phyloP scores from a whole-genome alignment of 2,329 filamentous ascomycete species.

The Coccinonectria pachysandricola region DNA sequence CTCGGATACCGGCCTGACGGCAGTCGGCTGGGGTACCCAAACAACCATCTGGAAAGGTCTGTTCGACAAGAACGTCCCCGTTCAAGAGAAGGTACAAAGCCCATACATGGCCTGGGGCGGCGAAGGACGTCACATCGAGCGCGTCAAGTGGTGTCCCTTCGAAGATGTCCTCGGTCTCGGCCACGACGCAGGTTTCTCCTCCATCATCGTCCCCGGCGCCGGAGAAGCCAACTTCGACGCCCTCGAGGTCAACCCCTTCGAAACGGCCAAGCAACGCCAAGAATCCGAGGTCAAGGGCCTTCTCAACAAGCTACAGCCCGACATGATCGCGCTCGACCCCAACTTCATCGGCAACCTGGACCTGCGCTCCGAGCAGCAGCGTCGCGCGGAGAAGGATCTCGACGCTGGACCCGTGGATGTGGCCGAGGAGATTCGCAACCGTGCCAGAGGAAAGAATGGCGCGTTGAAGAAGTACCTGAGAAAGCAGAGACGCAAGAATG shows the following conservation, averaged over 20 bases:
- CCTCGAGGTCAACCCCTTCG: constrained; percentile 88
- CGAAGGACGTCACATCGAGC: constrained; percentile 70
- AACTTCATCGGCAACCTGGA: constrained; percentile 87
- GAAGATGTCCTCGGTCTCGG: constrained; percentile 85
- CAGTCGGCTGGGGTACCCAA: constrained; percentile 84
- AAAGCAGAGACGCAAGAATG: constrained; percentile 86
- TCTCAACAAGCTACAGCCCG: constrained; percentile 88
- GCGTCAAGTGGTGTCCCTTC: constrained; percentile 84
- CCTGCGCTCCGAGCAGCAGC: constrained; percentile 66
- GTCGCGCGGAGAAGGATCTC: constrained; percentile 66
- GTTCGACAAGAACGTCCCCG: constrained; percentile 60
- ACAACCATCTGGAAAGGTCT: constrained; percentile 86
- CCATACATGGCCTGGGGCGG: constrained; percentile 93
- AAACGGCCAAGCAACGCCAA: constrained; percentile 83
- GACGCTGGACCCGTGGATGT: constrained; percentile 55
- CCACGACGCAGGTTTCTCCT: constrained; percentile 79
- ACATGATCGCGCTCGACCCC: constrained; percentile 94
- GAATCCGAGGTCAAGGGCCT: constrained; percentile 83
- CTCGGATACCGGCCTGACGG: constrained; percentile 78
- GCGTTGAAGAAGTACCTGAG: constrained; percentile 78
- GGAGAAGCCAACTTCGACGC: constrained; percentile 96
- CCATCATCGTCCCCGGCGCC: constrained; percentile 83
- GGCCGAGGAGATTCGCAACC: constrained; percentile 58
- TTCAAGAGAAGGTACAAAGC: constrained; percentile 70
- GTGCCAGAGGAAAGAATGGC: constrained; percentile 80